A percentile compares a stretch with the other conserved stretches of the same genome.
Conservation (phyloP, 78 protist species). For the Dictyostelium firmibasis region DNA sequence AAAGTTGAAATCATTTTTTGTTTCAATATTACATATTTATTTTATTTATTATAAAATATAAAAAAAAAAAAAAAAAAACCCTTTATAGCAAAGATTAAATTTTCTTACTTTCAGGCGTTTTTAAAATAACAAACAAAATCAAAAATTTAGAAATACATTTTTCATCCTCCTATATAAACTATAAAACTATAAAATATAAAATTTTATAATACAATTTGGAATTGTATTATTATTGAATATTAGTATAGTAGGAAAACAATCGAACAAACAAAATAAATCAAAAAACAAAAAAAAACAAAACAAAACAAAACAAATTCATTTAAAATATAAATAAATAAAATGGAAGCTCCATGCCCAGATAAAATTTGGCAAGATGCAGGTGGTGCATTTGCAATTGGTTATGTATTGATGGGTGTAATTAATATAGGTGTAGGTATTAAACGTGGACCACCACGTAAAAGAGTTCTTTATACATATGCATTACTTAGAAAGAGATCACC, state of each 20-base stretch:
- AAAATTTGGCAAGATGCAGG: conserved; percentile 60
- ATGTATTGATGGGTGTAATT: neutral
- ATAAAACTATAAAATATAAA: neutral
- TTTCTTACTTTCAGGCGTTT: neutral
- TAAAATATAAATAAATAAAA: conserved; percentile 9
- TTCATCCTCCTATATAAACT: too few relatives aligned
- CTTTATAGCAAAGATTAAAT: neutral
- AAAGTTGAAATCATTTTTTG: neutral
- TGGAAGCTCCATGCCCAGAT: conserved; percentile 73
- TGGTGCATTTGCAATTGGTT: conserved; percentile 56
- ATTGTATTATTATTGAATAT: neutral
- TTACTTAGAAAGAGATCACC: conserved; percentile 42
- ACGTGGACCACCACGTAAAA: conserved; percentile 23
- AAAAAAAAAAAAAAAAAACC: too few relatives aligned
- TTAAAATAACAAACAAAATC: neutral
- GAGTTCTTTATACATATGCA: neutral
- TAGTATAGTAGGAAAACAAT: neutral
- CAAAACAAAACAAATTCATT: neutral
- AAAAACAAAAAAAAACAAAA: neutral
- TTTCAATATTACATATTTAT: neutral
- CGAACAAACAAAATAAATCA: neutral
- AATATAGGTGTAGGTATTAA: conserved; percentile 18
- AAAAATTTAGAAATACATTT: too few relatives aligned
- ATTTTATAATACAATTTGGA: neutral
- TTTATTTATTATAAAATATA: neutral